These are phyloP conservation scores for Fusarium succisae DNA, from an alignment of 2,329 filamentous ascomycete genomes.

Conservation along the genomic window DNA sequence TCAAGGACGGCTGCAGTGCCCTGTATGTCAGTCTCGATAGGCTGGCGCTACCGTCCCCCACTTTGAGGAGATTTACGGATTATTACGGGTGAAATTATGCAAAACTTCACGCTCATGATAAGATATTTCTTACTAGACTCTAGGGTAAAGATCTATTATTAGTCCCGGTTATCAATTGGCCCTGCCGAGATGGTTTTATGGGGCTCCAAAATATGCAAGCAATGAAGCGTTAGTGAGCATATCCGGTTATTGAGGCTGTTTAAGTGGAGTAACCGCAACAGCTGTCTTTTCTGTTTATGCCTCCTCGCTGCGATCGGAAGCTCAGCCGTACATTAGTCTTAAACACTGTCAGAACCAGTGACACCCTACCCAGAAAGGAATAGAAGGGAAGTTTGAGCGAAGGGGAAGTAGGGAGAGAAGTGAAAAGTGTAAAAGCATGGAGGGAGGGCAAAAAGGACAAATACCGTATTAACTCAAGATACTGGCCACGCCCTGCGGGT, in stretches of 20 bases:
- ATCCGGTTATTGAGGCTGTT: neutral
- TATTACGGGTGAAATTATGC: no score
- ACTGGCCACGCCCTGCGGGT: neutral
- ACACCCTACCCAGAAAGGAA: fast-evolving
- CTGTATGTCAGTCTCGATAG: no score
- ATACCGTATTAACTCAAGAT: neutral
- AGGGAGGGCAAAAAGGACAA: neutral
- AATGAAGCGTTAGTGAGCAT: no score
- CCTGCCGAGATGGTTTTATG: neutral
- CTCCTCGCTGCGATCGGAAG: neutral
- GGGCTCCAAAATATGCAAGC: no score
- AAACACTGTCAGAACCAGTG: neutral
- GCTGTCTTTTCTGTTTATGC: neutral
- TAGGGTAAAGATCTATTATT: no score
- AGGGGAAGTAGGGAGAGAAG: neutral
- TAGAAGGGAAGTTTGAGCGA: neutral
- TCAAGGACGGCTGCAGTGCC: no score
- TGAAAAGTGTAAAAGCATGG: neutral
- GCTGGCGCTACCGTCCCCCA: no score
- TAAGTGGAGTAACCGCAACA: neutral
- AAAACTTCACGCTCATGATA: no score
- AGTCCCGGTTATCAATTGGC: no score
- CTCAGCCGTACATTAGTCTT: neutral
- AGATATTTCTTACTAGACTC: no score
- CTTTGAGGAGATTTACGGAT: no score